A percentile compares a stretch with the other conserved stretches of the same genome.
Conservation (phyloP, 768 basidiomycete genomes). For the Gymnopilus junonius region DNA sequence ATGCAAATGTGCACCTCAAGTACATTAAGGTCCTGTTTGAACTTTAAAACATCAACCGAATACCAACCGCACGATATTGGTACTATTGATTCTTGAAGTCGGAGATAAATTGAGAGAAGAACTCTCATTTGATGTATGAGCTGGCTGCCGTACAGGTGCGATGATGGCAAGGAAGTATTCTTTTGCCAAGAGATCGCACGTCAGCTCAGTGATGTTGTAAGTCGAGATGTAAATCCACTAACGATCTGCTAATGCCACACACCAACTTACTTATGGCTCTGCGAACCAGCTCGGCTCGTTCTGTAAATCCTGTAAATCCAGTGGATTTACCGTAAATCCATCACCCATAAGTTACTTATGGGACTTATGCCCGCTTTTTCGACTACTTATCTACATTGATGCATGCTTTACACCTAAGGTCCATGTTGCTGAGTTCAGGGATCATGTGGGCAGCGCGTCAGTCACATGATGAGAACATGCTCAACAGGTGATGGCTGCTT, state of each 20-base stretch:
- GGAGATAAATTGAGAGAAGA: no score
- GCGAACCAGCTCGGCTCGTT: not conserved
- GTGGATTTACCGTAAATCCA: slow-evolving; percentile 16
- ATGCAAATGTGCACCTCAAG: not conserved
- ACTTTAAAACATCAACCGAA: no score
- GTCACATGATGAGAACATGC: not conserved
- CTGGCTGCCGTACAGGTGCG: no score
- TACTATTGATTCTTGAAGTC: no score
- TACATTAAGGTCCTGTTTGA: not conserved
- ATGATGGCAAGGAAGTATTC: no score
- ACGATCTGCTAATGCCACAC: not conserved
- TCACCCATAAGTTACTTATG: slow-evolving; percentile 11
- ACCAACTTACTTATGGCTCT: not conserved
- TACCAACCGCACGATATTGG: no score
- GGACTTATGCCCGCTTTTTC: slow-evolving; percentile 12
- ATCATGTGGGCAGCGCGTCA: not conserved
- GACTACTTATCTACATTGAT: slow-evolving; percentile 1
- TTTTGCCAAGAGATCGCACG: no score
- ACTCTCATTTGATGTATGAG: no score
- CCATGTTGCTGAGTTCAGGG: not conserved
- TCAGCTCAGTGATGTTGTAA: no score
- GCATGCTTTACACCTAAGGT: no score
- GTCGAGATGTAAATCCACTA: not conserved
- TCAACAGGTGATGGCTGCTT: not conserved
- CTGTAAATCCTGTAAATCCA: slow-evolving; percentile 16